phyloP scores from a whole-genome alignment of 2,329 filamentous ascomycete species.

The Zasmidium citrigriseum region DNA sequence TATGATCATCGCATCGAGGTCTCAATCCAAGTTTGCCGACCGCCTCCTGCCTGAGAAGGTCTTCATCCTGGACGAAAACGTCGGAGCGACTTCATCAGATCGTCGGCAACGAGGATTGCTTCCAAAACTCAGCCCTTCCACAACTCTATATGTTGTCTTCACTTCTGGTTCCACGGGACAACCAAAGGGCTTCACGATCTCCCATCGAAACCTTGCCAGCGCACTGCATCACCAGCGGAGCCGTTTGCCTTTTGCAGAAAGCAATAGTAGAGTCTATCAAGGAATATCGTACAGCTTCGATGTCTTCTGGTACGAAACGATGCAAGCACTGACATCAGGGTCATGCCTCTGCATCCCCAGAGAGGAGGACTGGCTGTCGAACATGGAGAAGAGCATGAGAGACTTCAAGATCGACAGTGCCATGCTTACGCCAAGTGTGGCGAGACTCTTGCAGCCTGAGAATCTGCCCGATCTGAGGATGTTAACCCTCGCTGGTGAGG shows the following conservation, averaged over 20 bases:
- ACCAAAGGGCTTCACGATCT: conserved; percentile 7
- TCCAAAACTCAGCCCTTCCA: background rate
- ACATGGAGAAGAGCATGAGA: background rate
- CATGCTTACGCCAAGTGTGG: conserved; percentile 60
- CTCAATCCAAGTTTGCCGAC: background rate
- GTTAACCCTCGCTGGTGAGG: background rate
- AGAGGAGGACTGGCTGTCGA: conserved; percentile 3
- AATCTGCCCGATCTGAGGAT: background rate
- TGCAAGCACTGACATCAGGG: conserved; percentile 18
- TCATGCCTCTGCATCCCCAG: background rate
- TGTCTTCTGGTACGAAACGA: conserved; percentile 24
- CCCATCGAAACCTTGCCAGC: conserved; percentile 10
- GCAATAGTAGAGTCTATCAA: conserved; percentile 19
- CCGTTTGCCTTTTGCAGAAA: conserved; percentile 4
- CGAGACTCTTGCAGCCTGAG: conserved; percentile 39
- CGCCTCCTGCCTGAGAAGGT: background rate
- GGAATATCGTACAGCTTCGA: conserved; percentile 28
- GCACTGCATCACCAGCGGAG: conserved; percentile 8
- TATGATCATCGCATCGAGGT: background rate
- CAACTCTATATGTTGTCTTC: conserved; percentile 16
- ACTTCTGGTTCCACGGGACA: conserved; percentile 54
- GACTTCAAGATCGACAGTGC: conserved; percentile 36
- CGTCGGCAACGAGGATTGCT: background rate
- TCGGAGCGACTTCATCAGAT: background rate
- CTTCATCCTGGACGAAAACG: background rate